A percentile compares a stretch with the other conserved stretches of the same genome.
Conservation (phyloP, 2,329 filamentous ascomycete genomes). For the Trichoderma cornu-damae region DNA sequence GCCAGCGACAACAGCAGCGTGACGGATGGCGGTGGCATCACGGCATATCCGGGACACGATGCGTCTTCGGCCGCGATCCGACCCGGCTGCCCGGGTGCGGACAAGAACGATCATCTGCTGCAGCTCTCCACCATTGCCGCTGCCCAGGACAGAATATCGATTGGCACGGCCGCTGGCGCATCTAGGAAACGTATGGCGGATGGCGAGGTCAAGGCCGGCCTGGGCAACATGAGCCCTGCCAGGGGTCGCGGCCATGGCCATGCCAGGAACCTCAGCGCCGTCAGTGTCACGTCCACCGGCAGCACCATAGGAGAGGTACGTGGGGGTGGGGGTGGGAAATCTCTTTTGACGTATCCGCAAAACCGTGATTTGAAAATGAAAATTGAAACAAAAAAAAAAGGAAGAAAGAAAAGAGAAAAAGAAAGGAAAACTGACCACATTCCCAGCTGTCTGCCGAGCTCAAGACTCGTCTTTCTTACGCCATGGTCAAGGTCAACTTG, state of each 20-base stretch:
- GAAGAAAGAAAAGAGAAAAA: no score
- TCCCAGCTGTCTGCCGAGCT: slow-evolving; percentile 69
- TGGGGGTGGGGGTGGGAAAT: slow-evolving; percentile 58
- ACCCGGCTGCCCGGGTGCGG: slow-evolving; percentile 31
- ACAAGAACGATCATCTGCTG: slow-evolving; percentile 52
- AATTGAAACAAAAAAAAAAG: no score
- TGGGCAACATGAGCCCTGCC: slow-evolving; percentile 41
- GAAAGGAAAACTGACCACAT: slow-evolving; percentile 6
- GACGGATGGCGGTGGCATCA: slow-evolving; percentile 10
- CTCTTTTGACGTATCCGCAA: background rate
- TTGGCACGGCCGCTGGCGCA: slow-evolving; percentile 33
- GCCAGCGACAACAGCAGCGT: slow-evolving; percentile 25
- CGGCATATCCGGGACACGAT: slow-evolving; percentile 19
- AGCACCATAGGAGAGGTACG: slow-evolving; percentile 75
- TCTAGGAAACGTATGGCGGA: slow-evolving; percentile 72
- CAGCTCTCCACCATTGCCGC: slow-evolving; percentile 56
- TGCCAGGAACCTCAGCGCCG: slow-evolving; percentile 65
- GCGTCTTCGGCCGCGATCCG: background rate
- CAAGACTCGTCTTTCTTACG: slow-evolving; percentile 80
- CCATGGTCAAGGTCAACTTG: slow-evolving; percentile 88
- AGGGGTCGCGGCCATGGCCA: slow-evolving; percentile 55
- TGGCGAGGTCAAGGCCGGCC: slow-evolving; percentile 60
- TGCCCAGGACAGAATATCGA: slow-evolving; percentile 44
- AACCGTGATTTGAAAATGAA: no score
- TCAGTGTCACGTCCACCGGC: slow-evolving; percentile 55